Base-by-base conservation (phyloP, 257 asterid genomes). In the Sherardia arvensis region DNA sequence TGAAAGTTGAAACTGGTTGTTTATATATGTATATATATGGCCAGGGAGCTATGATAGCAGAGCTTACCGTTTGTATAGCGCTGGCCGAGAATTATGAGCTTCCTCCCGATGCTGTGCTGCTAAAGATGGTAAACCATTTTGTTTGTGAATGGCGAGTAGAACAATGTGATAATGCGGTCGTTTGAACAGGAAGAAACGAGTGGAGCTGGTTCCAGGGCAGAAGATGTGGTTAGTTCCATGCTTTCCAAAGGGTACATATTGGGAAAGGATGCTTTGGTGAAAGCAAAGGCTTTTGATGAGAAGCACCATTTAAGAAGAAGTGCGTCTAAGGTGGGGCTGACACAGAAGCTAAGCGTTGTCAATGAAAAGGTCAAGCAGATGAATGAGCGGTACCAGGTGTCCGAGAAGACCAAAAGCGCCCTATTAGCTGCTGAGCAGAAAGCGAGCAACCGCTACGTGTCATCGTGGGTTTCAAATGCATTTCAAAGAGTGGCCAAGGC, bases 211-310 rank as follows among this genome's bases (percentile, higher is more conserved):
- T n/a, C n/a, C n/a, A n/a, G n/a, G n/a, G n/a, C n/a, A 1, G 88
- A 74, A 78, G 84, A 84, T 28, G 79, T 80, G 29, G 95, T 84
- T n/a, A 74, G 85, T 78, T 72, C 79, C 2, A 78, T 84, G 79
- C 78, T 83, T 25, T 85, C 94, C 5, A 83, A 67, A 76, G 95
- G 91, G 1, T 86, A 73, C 47, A 72, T 71, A 12, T 67, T 86
- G 58, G 86, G 91, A 59, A 82, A 84, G 51, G 95, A 80, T 66
- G 87, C 85, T 8, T 68, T 86, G 10, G 76, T 71, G 64, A 78
- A 61, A 68, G 91, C 91, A 8, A 73, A 78, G 69, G 60, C 78
- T 7, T 66, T 86, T 1, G 89, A 84, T 5, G 79, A 81, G 67
- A 86, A 66, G 80, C 95, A 81, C 73, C 77, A 69, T 0, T 45